These are phyloP conservation scores for Pleurotus djamor DNA, from an alignment of 768 basidiomycete genomes.

Conservation along the genomic window DNA sequence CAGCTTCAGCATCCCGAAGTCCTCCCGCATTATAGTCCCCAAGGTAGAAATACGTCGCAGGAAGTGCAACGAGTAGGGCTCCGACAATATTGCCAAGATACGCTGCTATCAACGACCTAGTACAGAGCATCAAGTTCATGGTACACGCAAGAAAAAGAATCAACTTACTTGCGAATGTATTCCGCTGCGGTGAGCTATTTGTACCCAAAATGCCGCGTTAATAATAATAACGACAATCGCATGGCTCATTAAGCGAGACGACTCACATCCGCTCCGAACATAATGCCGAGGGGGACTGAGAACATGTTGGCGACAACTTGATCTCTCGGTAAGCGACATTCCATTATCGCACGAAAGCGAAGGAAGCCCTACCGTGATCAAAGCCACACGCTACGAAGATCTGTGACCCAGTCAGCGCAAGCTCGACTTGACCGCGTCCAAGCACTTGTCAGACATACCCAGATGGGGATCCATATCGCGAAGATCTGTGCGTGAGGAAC, in stretches of 20 bases:
- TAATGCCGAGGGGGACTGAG: conserved; percentile 66
- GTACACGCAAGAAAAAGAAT: not conserved
- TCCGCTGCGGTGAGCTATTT: conserved; percentile 44
- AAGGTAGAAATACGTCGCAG: conserved; percentile 64
- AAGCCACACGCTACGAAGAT: conserved; percentile 70
- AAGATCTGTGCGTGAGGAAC: conserved; percentile 35
- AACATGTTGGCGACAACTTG: conserved; percentile 77
- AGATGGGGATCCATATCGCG: conserved; percentile 73
- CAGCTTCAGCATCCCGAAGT: conserved; percentile 34
- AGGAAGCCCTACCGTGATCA: conserved; percentile 55
- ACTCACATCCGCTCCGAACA: conserved; percentile 66
- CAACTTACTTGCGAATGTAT: conserved; percentile 66
- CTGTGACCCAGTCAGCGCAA: conserved; percentile 23
- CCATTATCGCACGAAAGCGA: too few relatives aligned
- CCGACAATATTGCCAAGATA: conserved; percentile 70
- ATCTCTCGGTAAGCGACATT: not conserved
- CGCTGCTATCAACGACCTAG: conserved; percentile 60
- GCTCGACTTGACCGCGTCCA: not conserved
- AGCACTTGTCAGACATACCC: conserved; percentile 38
- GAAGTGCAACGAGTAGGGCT: conserved; percentile 60
- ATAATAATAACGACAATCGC: too few relatives aligned
- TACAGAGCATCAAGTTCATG: not conserved
- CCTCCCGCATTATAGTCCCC: conserved; percentile 42
- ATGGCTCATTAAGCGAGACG: too few relatives aligned
- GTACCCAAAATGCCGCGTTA: too few relatives aligned